Evolutionary conservation across 441 rosid species (phyloP), one percentile per base, ranked within the genome.

Genomic region (Eugenia klotzschiana): DNA sequence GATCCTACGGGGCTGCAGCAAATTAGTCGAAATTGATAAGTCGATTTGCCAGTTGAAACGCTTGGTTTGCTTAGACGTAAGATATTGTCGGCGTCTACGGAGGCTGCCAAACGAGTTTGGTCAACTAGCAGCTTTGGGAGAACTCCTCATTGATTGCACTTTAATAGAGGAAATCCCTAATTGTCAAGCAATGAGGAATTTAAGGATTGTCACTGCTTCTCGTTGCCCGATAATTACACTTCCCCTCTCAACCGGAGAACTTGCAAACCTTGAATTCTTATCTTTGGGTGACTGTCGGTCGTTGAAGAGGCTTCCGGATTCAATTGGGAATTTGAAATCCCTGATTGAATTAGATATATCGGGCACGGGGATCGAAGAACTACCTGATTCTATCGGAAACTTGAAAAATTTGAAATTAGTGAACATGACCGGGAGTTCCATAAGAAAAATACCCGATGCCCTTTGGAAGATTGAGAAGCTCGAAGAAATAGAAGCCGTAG

Each of bases 11-110:
- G 0, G 0, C 4, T 58, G 72, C 14, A 2, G 0, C 1, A 6
- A 33, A 27, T 58, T 58, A 6, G 26, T 7, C 2, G 20, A 58
- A 26, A 58, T 58, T 14, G 40, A 27, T 7, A 1, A 1, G 1
- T 58, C 72, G 1, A 58, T 58, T 58, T 58, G 40, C 27, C 37
- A 7, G 0, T 58, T 58, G 40, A 58, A 2, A 26, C 2, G 40
- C 72, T 27, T 58, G 15, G 22, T 58, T 15, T 58, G 7, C 40
- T 58, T 58, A 3, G 4, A 27, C 0, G 18, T 27, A 27, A 58
- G 72, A 1, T 0, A 0, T 3, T 58, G 72, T 14, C 0, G 0
- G 5, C n/a, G 9, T 0, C 69, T 57, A 3, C 37, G 1, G 1
- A 25, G 27, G 1, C 16, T 56, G 0, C 60, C 60, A 2, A 2